phyloP scores from a whole-genome alignment of 306 rosid species.

The Sechiopsis laciniata region DNA sequence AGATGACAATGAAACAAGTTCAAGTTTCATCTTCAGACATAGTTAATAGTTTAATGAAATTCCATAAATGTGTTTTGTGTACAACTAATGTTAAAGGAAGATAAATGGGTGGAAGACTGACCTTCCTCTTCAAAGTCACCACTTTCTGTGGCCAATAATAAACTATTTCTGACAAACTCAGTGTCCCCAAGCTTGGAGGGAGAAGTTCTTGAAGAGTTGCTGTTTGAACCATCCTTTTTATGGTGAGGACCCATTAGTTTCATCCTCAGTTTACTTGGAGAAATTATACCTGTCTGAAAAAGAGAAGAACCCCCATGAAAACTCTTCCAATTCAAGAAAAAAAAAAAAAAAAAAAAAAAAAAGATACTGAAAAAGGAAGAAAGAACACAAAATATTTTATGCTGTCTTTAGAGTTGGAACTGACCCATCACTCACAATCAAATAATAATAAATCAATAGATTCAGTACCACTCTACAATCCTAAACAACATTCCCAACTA shows the following conservation, averaged over 20 bases:
- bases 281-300: conserved; percentile 77
- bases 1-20: background rate
- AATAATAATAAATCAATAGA: background rate
- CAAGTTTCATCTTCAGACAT: background rate
- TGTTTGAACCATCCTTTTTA: conserved; percentile 74
- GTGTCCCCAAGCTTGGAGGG: conserved; percentile 71
- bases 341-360: background rate
- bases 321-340: background rate
- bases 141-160: conserved; percentile 39
- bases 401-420: background rate
- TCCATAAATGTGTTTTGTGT: background rate
- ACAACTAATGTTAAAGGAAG: background rate
- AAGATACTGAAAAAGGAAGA: background rate
- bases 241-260: conserved; percentile 73
- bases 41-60: background rate
- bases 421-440: background rate
- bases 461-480: background rate
- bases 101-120: conserved; percentile 19
- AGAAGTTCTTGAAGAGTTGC: conserved; percentile 87
- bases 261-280: conserved; percentile 93
- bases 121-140: conserved; percentile 83
- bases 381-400: background rate
- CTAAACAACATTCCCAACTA: conserved; percentile 6
- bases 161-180: conserved; percentile 58
- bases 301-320: background rate